phyloP scores from a whole-genome alignment of 345 rosid species.

The Eucalyptus pumila region DNA sequence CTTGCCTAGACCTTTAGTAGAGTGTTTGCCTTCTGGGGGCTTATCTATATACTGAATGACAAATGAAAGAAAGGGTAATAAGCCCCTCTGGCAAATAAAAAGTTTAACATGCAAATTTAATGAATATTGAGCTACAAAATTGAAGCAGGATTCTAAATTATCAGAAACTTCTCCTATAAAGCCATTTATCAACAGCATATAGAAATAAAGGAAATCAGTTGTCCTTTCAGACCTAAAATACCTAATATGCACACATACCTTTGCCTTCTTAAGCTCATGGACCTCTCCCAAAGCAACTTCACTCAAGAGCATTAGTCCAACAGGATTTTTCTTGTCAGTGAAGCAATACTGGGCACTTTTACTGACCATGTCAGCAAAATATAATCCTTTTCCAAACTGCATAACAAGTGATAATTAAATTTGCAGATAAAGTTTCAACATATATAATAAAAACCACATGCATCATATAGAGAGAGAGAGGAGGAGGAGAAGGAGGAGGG shows the following conservation, averaged over 20 bases:
- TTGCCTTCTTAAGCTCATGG: constrained; percentile 65
- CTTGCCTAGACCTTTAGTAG: constrained; percentile 94
- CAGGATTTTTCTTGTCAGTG: constrained; percentile 65
- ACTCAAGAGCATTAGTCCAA: constrained; percentile 87
- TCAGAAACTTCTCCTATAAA: not conserved
- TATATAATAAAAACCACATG: not conserved
- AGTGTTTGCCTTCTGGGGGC: constrained; percentile 87
- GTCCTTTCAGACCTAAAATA: not conserved
- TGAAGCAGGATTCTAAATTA: not conserved
- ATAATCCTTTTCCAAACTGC: constrained; percentile 95
- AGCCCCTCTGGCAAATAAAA: not conserved
- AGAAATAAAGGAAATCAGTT: not conserved
- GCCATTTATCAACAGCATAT: not conserved
- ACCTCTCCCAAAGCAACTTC: constrained; percentile 88
- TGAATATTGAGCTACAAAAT: not conserved
- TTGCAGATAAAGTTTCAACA: not conserved
- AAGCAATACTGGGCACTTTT: constrained; percentile 98
- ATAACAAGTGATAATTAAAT: not conserved
- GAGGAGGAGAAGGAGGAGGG: not conserved
- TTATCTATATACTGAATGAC: constrained; percentile 58
- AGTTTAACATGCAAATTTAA: not conserved
- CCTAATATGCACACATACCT: constrained; percentile 30
- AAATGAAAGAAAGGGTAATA: not conserved
- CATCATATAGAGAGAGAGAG: not conserved
- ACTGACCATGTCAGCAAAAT: constrained; percentile 97